Evolutionary conservation across 805 yeast species (phyloP).

Genomic region (Saturnispora mendoncae): DNA sequence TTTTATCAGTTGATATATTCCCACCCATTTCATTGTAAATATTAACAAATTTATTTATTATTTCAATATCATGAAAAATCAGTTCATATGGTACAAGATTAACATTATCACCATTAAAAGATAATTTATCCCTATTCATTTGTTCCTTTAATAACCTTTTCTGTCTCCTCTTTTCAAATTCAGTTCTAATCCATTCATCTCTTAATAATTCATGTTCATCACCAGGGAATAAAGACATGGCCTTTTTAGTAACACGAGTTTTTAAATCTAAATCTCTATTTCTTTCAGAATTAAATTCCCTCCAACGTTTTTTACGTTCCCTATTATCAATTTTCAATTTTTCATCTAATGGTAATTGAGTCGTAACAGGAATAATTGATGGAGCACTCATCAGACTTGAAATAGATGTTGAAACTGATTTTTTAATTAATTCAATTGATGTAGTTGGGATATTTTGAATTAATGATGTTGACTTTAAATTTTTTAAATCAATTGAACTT

Average conservation of each 20-base stretch:
- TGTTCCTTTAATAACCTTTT: conserved; percentile 45
- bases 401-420: conserved; percentile 12
- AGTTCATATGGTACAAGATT: conserved; percentile 10
- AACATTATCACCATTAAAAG: conserved; percentile 8
- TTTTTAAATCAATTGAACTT: conserved; percentile 8
- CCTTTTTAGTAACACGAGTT: conserved; percentile 67
- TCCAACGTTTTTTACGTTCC: conserved; percentile 74
- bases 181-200: conserved; percentile 63
- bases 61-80: conserved; percentile 9
- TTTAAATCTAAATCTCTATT: conserved; percentile 85
- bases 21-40: conserved; percentile 31
- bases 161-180: conserved; percentile 56
- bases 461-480: conserved; percentile 6
- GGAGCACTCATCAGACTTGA: conserved; percentile 9
- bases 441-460: conserved; percentile 5
- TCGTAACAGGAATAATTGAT: conserved; percentile 1
- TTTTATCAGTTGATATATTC: conserved; percentile 17
- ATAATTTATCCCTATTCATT: conserved; percentile 19
- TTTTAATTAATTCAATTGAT: conserved; percentile 12
- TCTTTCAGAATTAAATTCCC: conserved; percentile 68
- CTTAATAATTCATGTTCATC: conserved; percentile 44
- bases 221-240: conserved; percentile 56
- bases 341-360: conserved; percentile 37
- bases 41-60: conserved; percentile 9
- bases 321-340: conserved; percentile 59